phyloP scores from a whole-genome alignment of 306 rosid genomes.

The Dalbergia cultrata region DNA sequence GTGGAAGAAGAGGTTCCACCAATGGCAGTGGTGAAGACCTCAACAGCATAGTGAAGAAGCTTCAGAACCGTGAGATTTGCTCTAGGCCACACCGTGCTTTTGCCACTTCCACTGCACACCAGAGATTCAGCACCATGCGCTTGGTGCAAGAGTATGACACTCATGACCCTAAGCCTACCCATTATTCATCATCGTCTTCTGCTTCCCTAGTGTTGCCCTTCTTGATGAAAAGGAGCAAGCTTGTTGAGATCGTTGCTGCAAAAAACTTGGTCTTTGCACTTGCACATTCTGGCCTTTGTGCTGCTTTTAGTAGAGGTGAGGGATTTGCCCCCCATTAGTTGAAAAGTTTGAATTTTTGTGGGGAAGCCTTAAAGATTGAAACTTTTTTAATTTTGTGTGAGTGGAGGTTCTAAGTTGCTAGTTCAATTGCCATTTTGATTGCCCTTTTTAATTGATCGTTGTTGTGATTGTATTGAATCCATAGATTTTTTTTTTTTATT shows the following conservation, averaged over 20 bases:
- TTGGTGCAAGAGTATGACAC: slow-evolving; percentile 82
- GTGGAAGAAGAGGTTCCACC: slow-evolving; percentile 57
- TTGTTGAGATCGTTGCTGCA: slow-evolving; percentile 91
- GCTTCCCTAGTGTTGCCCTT: slow-evolving; percentile 72
- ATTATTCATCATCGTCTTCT: slow-evolving; percentile 52
- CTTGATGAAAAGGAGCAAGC: slow-evolving; percentile 77
- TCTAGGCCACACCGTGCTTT: slow-evolving; percentile 83
- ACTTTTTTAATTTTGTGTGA: neutral
- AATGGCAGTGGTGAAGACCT: neutral
- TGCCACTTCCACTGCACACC: slow-evolving; percentile 73
- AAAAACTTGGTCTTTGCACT: slow-evolving; percentile 82
- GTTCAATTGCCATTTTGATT: neutral
- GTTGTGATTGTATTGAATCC: neutral
- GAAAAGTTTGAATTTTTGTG: neutral
- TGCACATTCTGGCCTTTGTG: slow-evolving; percentile 91
- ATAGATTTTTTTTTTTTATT: neutral
- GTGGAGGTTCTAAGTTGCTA: too few species aligned
- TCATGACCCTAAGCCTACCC: slow-evolving; percentile 77
- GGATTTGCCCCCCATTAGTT: neutral
- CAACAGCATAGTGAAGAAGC: slow-evolving; percentile 66
- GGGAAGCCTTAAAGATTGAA: neutral
- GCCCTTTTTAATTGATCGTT: neutral
- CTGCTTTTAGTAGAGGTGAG: slow-evolving; percentile 89
- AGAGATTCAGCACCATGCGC: slow-evolving; percentile 84
- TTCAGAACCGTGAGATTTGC: slow-evolving; percentile 80